Percentiles rank a stretch among this genome's conserved stretches.
Conservation (phyloP, 495 filamentous ascomycete genomes). For the Podospora pseudocomata region DNA sequence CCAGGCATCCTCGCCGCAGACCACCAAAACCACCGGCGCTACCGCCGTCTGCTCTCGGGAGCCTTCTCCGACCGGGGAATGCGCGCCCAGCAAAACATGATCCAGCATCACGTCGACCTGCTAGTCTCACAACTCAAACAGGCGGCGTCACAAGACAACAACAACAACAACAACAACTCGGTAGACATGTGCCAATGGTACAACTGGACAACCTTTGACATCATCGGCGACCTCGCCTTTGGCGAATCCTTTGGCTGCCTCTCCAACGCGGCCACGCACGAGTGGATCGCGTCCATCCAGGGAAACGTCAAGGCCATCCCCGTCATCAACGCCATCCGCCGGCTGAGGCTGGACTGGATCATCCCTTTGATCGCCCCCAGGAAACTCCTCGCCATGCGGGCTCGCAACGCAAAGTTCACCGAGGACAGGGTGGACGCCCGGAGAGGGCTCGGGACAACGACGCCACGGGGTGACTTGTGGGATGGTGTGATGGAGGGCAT, state of each 20-base stretch:
- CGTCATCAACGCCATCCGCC: no score
- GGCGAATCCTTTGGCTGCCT: slow-evolving; percentile 11
- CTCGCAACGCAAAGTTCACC: no score
- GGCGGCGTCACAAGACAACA: neutral
- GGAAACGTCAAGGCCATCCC: no score
- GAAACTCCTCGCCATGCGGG: no score
- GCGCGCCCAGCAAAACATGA: slow-evolving; percentile 40
- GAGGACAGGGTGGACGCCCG: no score
- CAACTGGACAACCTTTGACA: slow-evolving; percentile 6
- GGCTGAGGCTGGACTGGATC: no score
- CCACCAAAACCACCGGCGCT: slow-evolving; percentile 34
- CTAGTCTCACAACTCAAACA: slow-evolving; percentile 31
- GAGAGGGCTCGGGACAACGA: no score
- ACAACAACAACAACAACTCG: neutral
- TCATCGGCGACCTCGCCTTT: slow-evolving; percentile 9
- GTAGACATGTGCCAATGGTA: neutral
- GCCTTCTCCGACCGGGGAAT: slow-evolving; percentile 47
- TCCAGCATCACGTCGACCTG: slow-evolving; percentile 40
- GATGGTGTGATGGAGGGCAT: no score
- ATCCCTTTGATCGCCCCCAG: no score
- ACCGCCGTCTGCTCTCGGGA: slow-evolving; percentile 42
- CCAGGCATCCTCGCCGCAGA: slow-evolving; percentile 29
- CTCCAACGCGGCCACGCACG: no score
- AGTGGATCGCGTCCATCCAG: no score
- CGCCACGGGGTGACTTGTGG: no score